Conservation (phyloP, 2,329 filamentous ascomycete genomes). For the Pseudogymnoascus sp. region DNA sequence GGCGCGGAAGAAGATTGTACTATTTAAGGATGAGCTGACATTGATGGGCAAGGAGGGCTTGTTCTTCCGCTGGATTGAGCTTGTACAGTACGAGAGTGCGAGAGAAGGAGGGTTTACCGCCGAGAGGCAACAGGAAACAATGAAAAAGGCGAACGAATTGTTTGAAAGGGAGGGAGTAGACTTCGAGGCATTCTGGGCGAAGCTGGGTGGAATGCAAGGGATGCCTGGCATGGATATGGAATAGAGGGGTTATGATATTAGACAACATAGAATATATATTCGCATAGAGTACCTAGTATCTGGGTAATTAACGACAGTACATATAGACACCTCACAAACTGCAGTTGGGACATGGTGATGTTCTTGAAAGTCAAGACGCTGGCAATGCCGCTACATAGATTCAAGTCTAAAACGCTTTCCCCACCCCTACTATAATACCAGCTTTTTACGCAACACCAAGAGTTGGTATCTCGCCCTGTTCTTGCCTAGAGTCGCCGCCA, state of each 20-base stretch:
- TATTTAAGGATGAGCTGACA: slow-evolving; percentile 68
- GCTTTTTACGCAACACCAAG: slow-evolving; percentile 57
- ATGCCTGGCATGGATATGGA: slow-evolving; percentile 39
- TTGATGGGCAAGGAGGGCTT: slow-evolving; percentile 75
- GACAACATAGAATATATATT: neutral
- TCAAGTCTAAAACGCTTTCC: slow-evolving; percentile 7
- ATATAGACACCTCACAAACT: neutral
- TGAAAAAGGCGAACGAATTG: slow-evolving; percentile 63
- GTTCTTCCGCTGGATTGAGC: slow-evolving; percentile 88
- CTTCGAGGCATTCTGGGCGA: slow-evolving; percentile 71
- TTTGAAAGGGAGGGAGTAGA: slow-evolving; percentile 70
- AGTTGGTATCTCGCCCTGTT: slow-evolving; percentile 77
- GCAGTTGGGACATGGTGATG: neutral
- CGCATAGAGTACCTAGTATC: neutral
- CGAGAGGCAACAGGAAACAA: slow-evolving; percentile 63
- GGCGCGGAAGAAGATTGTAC: slow-evolving; percentile 64
- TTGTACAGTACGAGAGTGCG: slow-evolving; percentile 79
- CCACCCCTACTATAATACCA: neutral
- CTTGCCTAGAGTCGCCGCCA: slow-evolving; percentile 56
- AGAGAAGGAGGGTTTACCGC: slow-evolving; percentile 68
- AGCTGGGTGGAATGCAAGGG: slow-evolving; percentile 53
- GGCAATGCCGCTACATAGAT: slow-evolving; percentile 7
- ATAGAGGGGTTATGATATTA: neutral
- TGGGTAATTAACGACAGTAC: neutral
- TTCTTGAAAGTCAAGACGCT: slow-evolving; percentile 4